Conservation (phyloP, 2,329 filamentous ascomycete species). For the Onygena corvina region DNA sequence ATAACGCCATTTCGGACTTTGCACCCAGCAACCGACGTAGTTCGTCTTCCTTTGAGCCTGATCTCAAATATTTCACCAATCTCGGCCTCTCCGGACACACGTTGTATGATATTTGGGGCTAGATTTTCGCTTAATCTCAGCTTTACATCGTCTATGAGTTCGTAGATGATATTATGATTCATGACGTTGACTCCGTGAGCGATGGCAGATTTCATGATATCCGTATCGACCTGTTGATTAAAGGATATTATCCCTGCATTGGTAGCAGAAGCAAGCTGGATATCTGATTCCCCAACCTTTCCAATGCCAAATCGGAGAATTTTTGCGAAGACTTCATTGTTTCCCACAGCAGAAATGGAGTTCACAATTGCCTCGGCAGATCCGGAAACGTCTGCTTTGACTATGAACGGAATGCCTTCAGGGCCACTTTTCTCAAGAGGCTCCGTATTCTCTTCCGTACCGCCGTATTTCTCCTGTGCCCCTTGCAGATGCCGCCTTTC, state of each 20-base stretch:
- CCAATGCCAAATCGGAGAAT: conserved; percentile 70
- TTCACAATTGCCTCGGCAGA: conserved; percentile 83
- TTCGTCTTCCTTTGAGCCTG: conserved; percentile 58
- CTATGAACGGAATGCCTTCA: conserved; percentile 60
- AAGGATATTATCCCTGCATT: conserved; percentile 72
- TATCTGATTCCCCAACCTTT: conserved; percentile 68
- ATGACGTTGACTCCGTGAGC: conserved; percentile 62
- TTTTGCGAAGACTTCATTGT: conserved; percentile 65
- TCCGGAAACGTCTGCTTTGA: conserved; percentile 88
- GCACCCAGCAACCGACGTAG: conserved; percentile 70
- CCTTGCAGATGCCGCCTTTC: conserved; percentile 32
- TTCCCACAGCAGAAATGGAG: conserved; percentile 65
- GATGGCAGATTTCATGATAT: conserved; percentile 59
- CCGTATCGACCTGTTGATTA: conserved; percentile 57
- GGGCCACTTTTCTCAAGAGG: conserved; percentile 33
- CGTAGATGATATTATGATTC: conserved; percentile 59
- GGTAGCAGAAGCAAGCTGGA: conserved; percentile 73
- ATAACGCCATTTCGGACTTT: conserved; percentile 73
- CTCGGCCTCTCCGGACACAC: conserved; percentile 78
- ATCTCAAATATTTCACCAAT: conserved; percentile 74
- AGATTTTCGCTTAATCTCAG: conserved; percentile 57
- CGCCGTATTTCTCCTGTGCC: conserved; percentile 30
- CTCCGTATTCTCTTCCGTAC: conserved; percentile 20
- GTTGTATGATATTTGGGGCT: conserved; percentile 51
- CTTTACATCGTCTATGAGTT: conserved; percentile 39